Conservation (phyloP, 108 stramenopile species). For the Skeletonema menzelii region DNA sequence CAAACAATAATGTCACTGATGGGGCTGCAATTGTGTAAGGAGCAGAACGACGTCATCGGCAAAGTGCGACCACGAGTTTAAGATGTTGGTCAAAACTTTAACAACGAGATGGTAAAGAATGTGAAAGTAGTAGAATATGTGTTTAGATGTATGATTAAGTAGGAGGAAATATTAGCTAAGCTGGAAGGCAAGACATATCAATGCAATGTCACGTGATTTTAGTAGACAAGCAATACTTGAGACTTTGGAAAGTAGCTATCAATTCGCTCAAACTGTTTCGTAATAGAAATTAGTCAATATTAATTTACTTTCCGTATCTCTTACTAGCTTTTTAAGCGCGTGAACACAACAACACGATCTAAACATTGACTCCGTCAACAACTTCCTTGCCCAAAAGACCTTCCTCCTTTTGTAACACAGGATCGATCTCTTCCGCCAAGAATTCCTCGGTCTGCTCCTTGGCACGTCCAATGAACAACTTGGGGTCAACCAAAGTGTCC, state of each 20-base stretch:
- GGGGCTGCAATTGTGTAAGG: neutral
- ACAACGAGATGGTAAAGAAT: no score
- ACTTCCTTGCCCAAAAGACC: slow-evolving; percentile 69
- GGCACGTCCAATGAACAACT: slow-evolving; percentile 92
- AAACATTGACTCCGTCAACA: slow-evolving; percentile 95
- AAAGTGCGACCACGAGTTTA: neutral
- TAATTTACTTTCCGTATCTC: no score
- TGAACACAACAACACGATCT: slow-evolving; percentile 11
- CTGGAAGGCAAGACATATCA: no score
- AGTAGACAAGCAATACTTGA: no score
- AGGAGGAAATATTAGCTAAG: no score
- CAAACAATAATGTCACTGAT: neutral
- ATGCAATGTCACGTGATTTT: no score
- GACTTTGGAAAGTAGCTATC: no score
- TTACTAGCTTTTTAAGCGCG: no score
- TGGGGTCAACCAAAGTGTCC: slow-evolving; percentile 90
- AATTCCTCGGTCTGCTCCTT: slow-evolving; percentile 97
- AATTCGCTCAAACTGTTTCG: no score
- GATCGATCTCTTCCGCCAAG: slow-evolving; percentile 85
- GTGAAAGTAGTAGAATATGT: no score
- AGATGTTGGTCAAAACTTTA: neutral
- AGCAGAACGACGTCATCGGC: neutral
- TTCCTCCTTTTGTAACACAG: slow-evolving; percentile 83
- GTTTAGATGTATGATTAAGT: no score
- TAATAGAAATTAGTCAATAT: no score